These are phyloP conservation scores for Cladosporium sp. DNA, from an alignment of 2,329 filamentous ascomycete species.

Conservation along the genomic window DNA sequence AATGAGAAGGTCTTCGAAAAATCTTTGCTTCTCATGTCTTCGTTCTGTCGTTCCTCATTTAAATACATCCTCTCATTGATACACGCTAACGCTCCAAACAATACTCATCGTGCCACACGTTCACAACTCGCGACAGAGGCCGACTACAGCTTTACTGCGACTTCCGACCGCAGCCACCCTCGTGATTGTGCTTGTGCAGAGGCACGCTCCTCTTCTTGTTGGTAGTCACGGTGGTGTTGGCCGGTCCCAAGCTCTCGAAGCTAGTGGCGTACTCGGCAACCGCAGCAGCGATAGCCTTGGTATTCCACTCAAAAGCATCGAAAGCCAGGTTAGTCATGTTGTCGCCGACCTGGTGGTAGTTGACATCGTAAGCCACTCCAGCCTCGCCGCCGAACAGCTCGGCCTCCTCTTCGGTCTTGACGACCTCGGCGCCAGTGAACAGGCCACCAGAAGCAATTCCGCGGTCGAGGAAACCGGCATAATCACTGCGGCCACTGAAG, in stretches of 20 bases:
- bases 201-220: conserved; percentile 3
- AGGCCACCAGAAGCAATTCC: conserved; percentile 67
- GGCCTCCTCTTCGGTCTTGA: conserved; percentile 64
- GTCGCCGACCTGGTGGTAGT: conserved; percentile 52
- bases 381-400: conserved; percentile 65
- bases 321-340: conserved; percentile 49
- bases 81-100: not conserved
- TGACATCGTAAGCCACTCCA: conserved; percentile 50
- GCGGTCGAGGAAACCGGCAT: conserved; percentile 64
- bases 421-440: conserved; percentile 68
- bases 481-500: conserved; percentile 76
- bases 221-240: not conserved
- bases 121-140: no score
- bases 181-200: conserved; percentile 6
- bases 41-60: no score
- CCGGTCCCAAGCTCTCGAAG: conserved; percentile 51
- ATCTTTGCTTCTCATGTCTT: no score
- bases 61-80: no score
- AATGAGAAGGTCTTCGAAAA: no score
- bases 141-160: not conserved
- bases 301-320: conserved; percentile 50
- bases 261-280: conserved; percentile 64
- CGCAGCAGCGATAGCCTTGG: conserved; percentile 60
- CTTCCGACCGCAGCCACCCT: conserved; percentile 6
- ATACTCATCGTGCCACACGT: not conserved